phyloP scores from a whole-genome alignment of 192 early-diverging fungal genomes.

The Paraglomus occultum region DNA sequence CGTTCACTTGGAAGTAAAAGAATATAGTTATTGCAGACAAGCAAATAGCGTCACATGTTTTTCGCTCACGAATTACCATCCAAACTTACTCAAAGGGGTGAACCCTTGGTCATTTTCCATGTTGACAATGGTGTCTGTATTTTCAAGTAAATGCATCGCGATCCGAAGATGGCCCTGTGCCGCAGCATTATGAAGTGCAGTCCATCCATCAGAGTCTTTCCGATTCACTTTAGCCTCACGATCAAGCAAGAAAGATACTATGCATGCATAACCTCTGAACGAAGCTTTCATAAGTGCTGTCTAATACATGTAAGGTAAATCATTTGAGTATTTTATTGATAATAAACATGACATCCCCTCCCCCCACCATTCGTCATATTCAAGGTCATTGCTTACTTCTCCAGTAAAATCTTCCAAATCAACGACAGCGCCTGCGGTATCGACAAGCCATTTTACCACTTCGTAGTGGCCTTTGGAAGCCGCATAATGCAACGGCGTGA shows the following conservation, averaged over 20 bases:
- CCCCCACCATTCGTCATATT: too few relatives aligned
- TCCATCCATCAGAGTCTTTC: constrained; percentile 72
- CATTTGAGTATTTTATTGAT: too few relatives aligned
- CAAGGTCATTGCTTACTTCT: constrained; percentile 45
- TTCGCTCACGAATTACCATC: too few relatives aligned
- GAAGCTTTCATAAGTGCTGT: constrained; percentile 70
- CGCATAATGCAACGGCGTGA: constrained; percentile 57
- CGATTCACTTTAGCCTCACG: constrained; percentile 60
- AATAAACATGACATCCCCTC: too few relatives aligned
- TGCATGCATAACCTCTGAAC: constrained; percentile 54
- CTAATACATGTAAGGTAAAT: constrained; percentile 32
- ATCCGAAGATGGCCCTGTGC: constrained; percentile 57
- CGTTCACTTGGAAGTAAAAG: constrained; percentile 53
- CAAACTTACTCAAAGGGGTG: constrained; percentile 63
- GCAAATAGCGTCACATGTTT: background rate
- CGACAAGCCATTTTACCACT: constrained; percentile 52
- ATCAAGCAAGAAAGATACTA: constrained; percentile 56
- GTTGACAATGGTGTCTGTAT: constrained; percentile 54
- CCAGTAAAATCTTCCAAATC: constrained; percentile 62
- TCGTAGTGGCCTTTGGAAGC: constrained; percentile 54
- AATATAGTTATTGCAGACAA: background rate
- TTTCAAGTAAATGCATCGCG: constrained; percentile 56
- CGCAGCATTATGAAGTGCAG: constrained; percentile 74
- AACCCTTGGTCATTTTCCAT: constrained; percentile 58
- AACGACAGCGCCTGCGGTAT: constrained; percentile 51